Evolutionary conservation across 176 grass and related monocot genomes (phyloP), one percentile per base, ranked within the genome.

Genomic region (Chloris gayana): DNA sequence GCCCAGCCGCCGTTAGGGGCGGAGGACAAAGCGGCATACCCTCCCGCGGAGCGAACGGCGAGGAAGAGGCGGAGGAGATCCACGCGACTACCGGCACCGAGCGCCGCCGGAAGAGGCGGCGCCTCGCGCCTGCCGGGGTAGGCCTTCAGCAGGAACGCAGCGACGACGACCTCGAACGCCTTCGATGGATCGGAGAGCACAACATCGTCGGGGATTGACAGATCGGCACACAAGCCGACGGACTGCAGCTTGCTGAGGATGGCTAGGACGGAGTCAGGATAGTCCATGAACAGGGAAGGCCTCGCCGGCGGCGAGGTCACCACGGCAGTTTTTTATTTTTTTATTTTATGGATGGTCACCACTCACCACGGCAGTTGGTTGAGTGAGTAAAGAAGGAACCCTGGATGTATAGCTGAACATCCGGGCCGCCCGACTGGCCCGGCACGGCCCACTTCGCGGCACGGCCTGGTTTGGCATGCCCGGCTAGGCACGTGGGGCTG

Each of bases 231-330:
- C 53, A 93, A 93, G 24, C 91, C 87, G 8, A 90, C 24, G 46
- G 69, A 79, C 32, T 85, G 87, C 24, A 93, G 87, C 87, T 79
- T 90, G 38, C 58, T 69, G 42, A 93, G 85, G 75, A 93, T 83
- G 33, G 84, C 66, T 58, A 61, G 64, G 82, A 83, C 85, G 14
- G 72, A 59, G 15, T 27, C 29, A 22, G 66, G n/a, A 29, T 38
- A 32, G 15, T 70, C 87, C 87, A 89, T 89, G 64, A 35, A 34
- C 44, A 25, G 34, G 56, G 46, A 37, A 57, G 33, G 59, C 21
- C 18, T 73, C 60, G 69, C 72, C 65, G 82, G 35, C 77, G 82
- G 77, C 72, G 77, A 75, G 64, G 72, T 85, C 82, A 85, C 72
- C 7, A 47, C 56, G 56, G 77, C 76, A 76, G 70, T 54, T 56